Evolutionary conservation across 345 rosid genomes (phyloP), one percentile per base, ranked within the genome.

Genomic region (Rhodamnia rubescens): DNA sequence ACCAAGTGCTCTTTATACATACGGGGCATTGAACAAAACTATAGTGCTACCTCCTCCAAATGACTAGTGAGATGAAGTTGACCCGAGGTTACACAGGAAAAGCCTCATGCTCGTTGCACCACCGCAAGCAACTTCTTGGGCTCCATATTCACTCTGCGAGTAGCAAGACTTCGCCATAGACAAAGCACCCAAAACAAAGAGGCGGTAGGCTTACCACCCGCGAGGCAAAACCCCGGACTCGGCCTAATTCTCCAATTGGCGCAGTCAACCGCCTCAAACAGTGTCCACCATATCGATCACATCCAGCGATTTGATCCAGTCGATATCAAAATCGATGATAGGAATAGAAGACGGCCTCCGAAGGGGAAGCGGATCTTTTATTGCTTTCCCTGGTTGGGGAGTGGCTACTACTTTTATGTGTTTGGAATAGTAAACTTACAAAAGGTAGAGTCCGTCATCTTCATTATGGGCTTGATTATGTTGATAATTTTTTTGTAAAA

Each of bases 241-340:
- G 44, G 78, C 24, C 78, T 5, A 40, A 44, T 32, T 64, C 1
- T 64, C 32, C 3, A 10, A 10, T 32, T 16, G 75, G 75, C 75
- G 27, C 24, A 32, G 24, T 64, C 78, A 64, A 64, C 78, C 6
- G 6, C 44, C 78, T 85, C 95, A 81, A 81, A 95, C 92, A 4
- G 92, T 94, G 92, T 97, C 98, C 85, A 97, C 96, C 3, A 97
- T 95, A 87, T 97, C 98, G 11, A 97, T 97, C 83, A 94, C 95
- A 83, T 97, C 99, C 85, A 97, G 90, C 20, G 97, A 97, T 88
- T 95, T 97, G 88, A 92, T 89, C 49, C 96, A 94, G 87, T 95
- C 96, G 21, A 95, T 91, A 56, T 94, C 94, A 50, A 97, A 97
- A 88, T 94, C 88, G 0, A 95, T 91, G 88, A 97, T 56, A 12